Base-by-base conservation (phyloP, 441 rosid genomes). In the Caryocar brasiliense region DNA sequence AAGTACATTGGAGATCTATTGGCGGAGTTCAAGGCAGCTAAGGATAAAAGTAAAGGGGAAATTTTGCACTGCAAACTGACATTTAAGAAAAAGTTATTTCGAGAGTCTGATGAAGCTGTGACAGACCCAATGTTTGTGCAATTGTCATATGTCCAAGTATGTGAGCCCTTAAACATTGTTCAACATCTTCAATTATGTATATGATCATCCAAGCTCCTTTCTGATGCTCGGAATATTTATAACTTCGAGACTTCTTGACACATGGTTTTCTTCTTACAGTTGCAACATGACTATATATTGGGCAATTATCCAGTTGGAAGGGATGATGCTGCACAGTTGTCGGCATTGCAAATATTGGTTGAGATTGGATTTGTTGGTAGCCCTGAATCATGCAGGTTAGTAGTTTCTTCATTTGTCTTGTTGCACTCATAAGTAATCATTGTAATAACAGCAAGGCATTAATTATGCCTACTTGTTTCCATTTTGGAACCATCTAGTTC, bases 261-360 rank as follows among this genome's bases (percentile, higher is more conserved):
- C 40, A 32, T 14, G 45, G 19, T 28, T 68, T 38, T 62, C 41
- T 75, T 56, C 32, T 44, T 66, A 58, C 80, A 92, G 99, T 73
- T 88, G 72, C 99, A 92, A 73, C 99, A 92, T 78, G 99, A 92
- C 67, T 92, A 92, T 64, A 72, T 88, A 48, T 58, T 77, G 73
- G 99, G 99, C 47, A 88, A 88, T 71, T 88, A 88, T 78, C 99
- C 99, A 34, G 93, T 88, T 65, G 99, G 97, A 64, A 84, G 95
- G 74, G 99, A 92, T 69, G 97, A 83, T 78, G 97, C 97, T 70
- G 97, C 95, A 2, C 97, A 88, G 61, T 68, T 92, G 55, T 92
- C 95, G 63, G 99, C 97, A 29, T 70, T 92, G 72, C 99, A 92
- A 61, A 92, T 92, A 63, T 74, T 92, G 56, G 96, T 82, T 56